These are phyloP conservation scores for Rhizophora mangle DNA, from an alignment of 345 rosid species.

Conservation along the genomic window DNA sequence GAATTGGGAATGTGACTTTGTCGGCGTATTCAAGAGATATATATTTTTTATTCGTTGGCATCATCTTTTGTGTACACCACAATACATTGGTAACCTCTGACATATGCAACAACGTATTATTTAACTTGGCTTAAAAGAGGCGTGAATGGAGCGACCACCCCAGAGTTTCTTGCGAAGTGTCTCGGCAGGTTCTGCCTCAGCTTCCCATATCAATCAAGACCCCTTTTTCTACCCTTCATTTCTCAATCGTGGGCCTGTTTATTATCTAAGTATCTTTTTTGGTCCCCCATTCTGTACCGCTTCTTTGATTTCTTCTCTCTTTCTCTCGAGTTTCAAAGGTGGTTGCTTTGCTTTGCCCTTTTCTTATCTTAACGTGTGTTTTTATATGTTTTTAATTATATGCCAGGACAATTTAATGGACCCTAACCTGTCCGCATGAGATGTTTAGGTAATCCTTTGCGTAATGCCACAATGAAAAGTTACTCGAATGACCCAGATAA, in stretches of 20 bases:
- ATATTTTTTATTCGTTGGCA: neutral
- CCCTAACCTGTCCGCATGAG: constrained; percentile 2
- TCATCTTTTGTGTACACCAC: neutral
- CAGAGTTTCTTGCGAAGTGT: neutral
- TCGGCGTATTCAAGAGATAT: constrained; percentile 12
- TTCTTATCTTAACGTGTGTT: neutral
- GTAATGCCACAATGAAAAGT: constrained; percentile 13
- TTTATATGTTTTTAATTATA: neutral
- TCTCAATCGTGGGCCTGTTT: constrained; percentile 32
- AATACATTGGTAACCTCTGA: no score
- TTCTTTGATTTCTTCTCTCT: neutral
- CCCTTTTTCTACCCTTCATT: constrained; percentile 13
- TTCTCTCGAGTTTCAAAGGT: constrained; percentile 16
- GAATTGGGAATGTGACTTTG: constrained; percentile 1
- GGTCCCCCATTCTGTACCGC: neutral
- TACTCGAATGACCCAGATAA: constrained; percentile 2
- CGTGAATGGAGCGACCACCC: constrained; percentile 26
- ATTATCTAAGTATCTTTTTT: neutral
- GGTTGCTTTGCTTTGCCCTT: constrained; percentile 14
- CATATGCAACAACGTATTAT: neutral
- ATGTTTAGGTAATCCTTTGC: constrained; percentile 15
- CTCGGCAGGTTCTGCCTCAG: neutral
- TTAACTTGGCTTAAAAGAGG: constrained; percentile 32
- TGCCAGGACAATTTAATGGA: neutral
- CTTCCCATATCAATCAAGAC: constrained; percentile 1